phyloP scores from a whole-genome alignment of 2,329 filamentous ascomycete genomes.

The Metarhizium rileyi region DNA sequence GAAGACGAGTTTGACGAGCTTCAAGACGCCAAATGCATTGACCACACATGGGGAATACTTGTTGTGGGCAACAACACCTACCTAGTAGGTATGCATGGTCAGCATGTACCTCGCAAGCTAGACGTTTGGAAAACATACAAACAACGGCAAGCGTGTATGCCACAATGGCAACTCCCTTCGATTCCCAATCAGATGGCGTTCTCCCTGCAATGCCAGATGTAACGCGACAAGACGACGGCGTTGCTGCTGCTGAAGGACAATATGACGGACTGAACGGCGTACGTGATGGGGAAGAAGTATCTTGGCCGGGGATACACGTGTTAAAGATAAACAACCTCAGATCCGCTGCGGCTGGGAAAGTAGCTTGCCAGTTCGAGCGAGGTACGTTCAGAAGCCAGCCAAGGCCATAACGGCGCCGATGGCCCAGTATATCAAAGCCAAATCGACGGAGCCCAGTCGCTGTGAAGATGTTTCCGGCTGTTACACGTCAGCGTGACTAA shows the following conservation, averaged over 20 bases:
- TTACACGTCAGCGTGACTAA: not conserved
- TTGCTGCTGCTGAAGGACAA: slow-evolving; percentile 59
- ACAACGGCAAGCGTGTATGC: slow-evolving; percentile 50
- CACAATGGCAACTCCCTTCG: slow-evolving; percentile 57
- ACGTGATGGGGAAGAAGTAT: slow-evolving; percentile 54
- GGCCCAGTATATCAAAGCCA: slow-evolving; percentile 54
- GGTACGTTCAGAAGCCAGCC: slow-evolving; percentile 47
- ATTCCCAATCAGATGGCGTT: slow-evolving; percentile 47
- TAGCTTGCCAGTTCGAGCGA: slow-evolving; percentile 56
- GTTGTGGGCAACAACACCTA: slow-evolving; percentile 41
- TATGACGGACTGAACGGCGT: slow-evolving; percentile 53
- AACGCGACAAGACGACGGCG: slow-evolving; percentile 52
- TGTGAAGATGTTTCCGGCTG: slow-evolving; percentile 35
- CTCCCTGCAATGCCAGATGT: slow-evolving; percentile 48
- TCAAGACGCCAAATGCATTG: slow-evolving; percentile 48
- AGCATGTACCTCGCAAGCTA: not conserved
- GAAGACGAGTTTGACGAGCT: slow-evolving; percentile 53
- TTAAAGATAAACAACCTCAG: slow-evolving; percentile 59
- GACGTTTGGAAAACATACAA: slow-evolving; percentile 27
- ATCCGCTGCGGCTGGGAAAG: slow-evolving; percentile 56
- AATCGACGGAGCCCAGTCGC: slow-evolving; percentile 52
- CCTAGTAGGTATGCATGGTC: not conserved
- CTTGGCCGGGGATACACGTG: slow-evolving; percentile 56
- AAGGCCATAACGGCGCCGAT: slow-evolving; percentile 50
- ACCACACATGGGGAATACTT: slow-evolving; percentile 45